A percentile compares a stretch with the other conserved stretches of the same genome.
These are phyloP conservation scores for Corymbia maculata DNA, from an alignment of 345 rosid genomes.

Conservation along the genomic window DNA sequence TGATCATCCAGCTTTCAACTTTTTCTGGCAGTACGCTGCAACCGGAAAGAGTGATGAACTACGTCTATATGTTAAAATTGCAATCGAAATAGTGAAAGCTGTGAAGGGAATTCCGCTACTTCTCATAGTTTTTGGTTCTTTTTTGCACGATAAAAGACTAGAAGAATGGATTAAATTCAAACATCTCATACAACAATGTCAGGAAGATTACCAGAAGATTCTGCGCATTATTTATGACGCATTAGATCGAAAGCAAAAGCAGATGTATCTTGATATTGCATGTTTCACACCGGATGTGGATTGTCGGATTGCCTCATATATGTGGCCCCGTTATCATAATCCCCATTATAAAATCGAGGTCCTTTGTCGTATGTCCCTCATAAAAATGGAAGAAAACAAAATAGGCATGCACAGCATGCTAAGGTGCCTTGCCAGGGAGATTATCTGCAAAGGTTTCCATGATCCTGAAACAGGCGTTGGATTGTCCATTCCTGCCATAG, in stretches of 20 bases:
- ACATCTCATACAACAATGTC: not conserved
- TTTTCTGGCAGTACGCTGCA: too few species aligned
- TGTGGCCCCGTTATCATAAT: not conserved
- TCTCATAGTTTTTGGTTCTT: not conserved
- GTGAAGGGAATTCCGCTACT: not conserved
- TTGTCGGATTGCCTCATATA: not conserved
- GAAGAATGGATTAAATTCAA: not conserved
- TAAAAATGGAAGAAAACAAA: too few species aligned
- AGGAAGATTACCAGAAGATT: not conserved
- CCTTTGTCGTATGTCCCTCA: not conserved
- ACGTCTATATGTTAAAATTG: too few species aligned
- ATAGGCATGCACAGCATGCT: too few species aligned
- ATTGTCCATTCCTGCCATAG: too few species aligned
- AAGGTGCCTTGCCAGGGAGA: too few species aligned
- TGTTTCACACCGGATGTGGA: not conserved
- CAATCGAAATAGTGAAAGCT: not conserved
- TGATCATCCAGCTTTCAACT: too few species aligned
- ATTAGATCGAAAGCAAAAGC: too few species aligned
- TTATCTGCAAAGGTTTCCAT: too few species aligned
- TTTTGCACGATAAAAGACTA: not conserved
- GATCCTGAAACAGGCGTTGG: too few species aligned
- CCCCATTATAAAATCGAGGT: not conserved
- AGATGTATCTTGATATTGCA: not conserved
- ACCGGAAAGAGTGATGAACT: too few species aligned
- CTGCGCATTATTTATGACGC: not conserved